A percentile compares a stretch with the other conserved stretches of the same genome.
Evolutionary conservation across 139 green algal species (phyloP).

Genomic region (Medakamo hakoo): DNA sequence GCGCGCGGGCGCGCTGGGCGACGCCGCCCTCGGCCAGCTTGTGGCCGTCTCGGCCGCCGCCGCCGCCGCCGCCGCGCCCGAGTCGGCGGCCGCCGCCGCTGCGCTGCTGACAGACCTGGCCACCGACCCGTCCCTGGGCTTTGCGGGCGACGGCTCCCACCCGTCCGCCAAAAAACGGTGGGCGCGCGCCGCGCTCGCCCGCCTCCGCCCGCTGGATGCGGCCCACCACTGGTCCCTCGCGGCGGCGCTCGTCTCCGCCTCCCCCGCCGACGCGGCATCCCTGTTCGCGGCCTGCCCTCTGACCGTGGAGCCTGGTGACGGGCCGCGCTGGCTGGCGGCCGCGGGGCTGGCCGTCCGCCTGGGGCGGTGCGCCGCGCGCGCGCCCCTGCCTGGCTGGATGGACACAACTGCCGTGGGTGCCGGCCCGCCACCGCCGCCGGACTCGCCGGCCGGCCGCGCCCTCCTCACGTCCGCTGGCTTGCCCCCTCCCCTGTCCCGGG

Average conservation of each 20-base stretch:
- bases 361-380: background rate
- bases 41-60: background rate
- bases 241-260: too few relatives aligned
- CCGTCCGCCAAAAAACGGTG: too few relatives aligned
- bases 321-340: background rate
- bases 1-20: background rate
- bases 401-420: too few relatives aligned
- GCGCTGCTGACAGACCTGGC: too few relatives aligned
- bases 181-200: background rate
- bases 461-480: background rate
- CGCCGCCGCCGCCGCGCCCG: too few relatives aligned
- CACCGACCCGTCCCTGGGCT: background rate
- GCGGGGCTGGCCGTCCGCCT: background rate
- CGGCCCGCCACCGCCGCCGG: too few relatives aligned
- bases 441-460: background rate
- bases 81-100: background rate
- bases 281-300: background rate
- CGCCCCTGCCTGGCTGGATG: background rate
- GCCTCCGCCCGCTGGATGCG: background rate
- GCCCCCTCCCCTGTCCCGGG: background rate
- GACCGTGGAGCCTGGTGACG: background rate
- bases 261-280: too few relatives aligned
- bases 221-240: background rate
- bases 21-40: background rate
- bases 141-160: too few relatives aligned